Percentiles rank a stretch among this genome's conserved stretches.
These are phyloP conservation scores for Beauveria rudraprayagi DNA, from an alignment of 2,329 filamentous ascomycete genomes.

Conservation along the genomic window DNA sequence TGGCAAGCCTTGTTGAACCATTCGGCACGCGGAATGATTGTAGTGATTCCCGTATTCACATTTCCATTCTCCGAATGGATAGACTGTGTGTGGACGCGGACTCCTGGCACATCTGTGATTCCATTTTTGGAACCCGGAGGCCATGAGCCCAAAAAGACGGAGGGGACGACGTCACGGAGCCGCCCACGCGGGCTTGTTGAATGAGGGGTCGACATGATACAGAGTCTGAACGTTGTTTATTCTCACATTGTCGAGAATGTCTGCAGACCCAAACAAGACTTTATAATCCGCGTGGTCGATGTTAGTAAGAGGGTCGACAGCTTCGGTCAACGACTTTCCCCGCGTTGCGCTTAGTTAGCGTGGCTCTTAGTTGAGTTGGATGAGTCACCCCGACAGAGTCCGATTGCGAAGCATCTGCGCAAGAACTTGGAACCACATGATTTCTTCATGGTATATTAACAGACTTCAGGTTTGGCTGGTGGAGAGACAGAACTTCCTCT, in stretches of 20 bases:
- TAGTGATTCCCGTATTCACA: conserved; percentile 37
- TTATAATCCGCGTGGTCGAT: not conserved
- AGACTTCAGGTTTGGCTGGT: not conserved
- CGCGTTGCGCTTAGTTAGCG: not conserved
- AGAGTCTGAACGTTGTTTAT: not conserved
- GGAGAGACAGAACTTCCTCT: not conserved
- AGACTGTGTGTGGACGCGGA: conserved; percentile 33
- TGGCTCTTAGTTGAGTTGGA: not conserved
- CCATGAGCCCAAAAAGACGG: conserved; percentile 30
- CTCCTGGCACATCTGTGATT: conserved; percentile 35
- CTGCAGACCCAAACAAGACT: not conserved
- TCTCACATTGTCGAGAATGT: not conserved
- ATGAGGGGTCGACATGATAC: not conserved
- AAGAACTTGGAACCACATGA: not conserved
- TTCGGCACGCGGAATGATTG: conserved; percentile 30
- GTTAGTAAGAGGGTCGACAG: not conserved
- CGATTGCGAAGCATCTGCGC: conserved; percentile 1
- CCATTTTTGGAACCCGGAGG: conserved; percentile 33
- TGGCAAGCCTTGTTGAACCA: conserved; percentile 35
- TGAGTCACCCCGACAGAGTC: conserved; percentile 11
- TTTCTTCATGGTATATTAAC: not conserved
- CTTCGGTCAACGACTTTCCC: not conserved
- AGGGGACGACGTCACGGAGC: conserved; percentile 31
- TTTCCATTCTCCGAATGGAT: conserved; percentile 21
- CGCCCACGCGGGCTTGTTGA: conserved; percentile 14